Evolutionary conservation across 495 filamentous ascomycete genomes (phyloP).

Genomic region (Daldinia grandis): DNA sequence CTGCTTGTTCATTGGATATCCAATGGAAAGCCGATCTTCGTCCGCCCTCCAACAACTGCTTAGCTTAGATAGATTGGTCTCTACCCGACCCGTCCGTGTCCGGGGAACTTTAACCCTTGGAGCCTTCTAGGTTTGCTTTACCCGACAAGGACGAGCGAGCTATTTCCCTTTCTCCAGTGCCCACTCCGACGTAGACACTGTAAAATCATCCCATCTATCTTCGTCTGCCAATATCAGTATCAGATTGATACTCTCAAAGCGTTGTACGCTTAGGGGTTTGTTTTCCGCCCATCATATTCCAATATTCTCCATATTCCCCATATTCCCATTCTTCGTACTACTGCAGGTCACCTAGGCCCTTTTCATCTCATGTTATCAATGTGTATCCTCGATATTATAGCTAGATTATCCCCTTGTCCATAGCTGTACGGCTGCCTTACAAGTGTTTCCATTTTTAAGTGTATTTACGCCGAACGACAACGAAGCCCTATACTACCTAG

Average conservation of each 20-base stretch:
- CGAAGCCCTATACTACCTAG: constrained; percentile 15
- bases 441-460: constrained; percentile 2
- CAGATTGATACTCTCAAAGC: constrained; percentile 31
- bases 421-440: constrained; percentile 12
- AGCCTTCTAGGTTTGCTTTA: constrained; percentile 31
- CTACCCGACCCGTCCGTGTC: constrained; percentile 42
- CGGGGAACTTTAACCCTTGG: constrained; percentile 36
- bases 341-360: constrained; percentile 15
- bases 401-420: constrained; percentile 14
- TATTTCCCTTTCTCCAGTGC: constrained; percentile 40
- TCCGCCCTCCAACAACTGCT: constrained; percentile 30
- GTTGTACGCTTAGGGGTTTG: constrained; percentile 23
- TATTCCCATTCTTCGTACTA: constrained; percentile 25
- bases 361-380: constrained; percentile 33
- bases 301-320: constrained; percentile 6
- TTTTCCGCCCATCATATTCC: constrained; percentile 6
- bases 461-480: constrained; percentile 7
- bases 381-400: constrained; percentile 16
- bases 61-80: constrained; percentile 41
- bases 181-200: constrained; percentile 29
- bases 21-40: constrained; percentile 38
- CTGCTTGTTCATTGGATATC: constrained; percentile 34
- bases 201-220: constrained; percentile 37
- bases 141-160: constrained; percentile 35
- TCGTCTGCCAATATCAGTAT: constrained; percentile 35